These are phyloP conservation scores for Paraphoma chrysanthemicola DNA, from an alignment of 2,329 filamentous ascomycete species.

Conservation along the genomic window DNA sequence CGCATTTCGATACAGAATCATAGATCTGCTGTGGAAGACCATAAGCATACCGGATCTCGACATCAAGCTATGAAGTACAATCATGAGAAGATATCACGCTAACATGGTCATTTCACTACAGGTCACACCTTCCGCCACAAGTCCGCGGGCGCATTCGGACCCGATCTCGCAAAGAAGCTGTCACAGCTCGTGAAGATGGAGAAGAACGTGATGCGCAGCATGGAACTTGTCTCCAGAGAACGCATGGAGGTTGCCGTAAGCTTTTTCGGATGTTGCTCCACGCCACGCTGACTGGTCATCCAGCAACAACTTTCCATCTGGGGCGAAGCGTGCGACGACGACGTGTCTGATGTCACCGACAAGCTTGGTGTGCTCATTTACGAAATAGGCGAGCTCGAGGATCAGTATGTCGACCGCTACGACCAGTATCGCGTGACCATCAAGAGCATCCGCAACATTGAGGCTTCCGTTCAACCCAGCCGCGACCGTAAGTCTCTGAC, in stretches of 20 bases:
- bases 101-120: constrained; percentile 37
- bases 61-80: too few species aligned
- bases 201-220: constrained; percentile 99
- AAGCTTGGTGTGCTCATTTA: constrained; percentile 98
- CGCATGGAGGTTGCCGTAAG: constrained; percentile 97
- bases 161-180: constrained; percentile 96
- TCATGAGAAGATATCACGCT: constrained; percentile 4
- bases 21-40: too few species aligned
- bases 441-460: constrained; percentile 99
- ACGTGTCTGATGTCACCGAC: constrained; percentile 98
- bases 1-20: too few species aligned
- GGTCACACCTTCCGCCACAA: constrained; percentile 76
- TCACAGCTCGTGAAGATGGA: constrained; percentile 99
- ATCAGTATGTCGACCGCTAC: constrained; percentile 98
- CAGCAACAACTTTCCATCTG: constrained; percentile 99
- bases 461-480: constrained; percentile 97
- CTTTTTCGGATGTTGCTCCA: constrained; percentile 30
- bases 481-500: constrained; percentile 76
- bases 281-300: constrained; percentile 21
- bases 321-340: constrained; percentile 94
- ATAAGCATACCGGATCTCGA: too few species aligned
- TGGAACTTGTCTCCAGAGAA: constrained; percentile 93
- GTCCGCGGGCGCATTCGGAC: constrained; percentile 77
- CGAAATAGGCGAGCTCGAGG: constrained; percentile 97
- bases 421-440: constrained; percentile 99